phyloP scores from a whole-genome alignment of 108 stramenopile genomes.

The Chaetoceros tenuissimus region DNA sequence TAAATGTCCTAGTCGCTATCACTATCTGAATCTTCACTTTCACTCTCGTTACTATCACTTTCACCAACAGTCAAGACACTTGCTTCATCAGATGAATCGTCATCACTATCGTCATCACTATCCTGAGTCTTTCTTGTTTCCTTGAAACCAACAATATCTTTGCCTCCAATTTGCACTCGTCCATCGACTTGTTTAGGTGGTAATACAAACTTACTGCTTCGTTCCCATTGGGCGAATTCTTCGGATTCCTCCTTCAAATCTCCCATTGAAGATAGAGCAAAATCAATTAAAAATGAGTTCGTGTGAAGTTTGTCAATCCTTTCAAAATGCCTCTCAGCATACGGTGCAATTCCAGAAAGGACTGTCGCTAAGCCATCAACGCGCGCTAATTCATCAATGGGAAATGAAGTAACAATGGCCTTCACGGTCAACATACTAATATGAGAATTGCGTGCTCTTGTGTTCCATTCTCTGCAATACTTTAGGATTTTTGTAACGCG shows the following conservation, averaged over 20 bases:
- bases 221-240: conserved; percentile 46
- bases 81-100: conserved; percentile 26
- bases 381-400: conserved; percentile 47
- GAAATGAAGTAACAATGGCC: conserved; percentile 60
- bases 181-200: conserved; percentile 69
- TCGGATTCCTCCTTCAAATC: conserved; percentile 32
- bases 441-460: conserved; percentile 68
- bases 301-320: conserved; percentile 66
- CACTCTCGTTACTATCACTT: conserved; percentile 36
- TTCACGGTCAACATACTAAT: conserved; percentile 64
- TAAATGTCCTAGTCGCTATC: no score
- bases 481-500: conserved; percentile 57
- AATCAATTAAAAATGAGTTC: conserved; percentile 70
- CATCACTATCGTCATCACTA: conserved; percentile 25
- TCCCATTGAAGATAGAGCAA: conserved; percentile 60
- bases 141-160: conserved; percentile 28
- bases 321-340: conserved; percentile 85
- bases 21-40: conserved; percentile 3
- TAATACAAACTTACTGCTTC: conserved; percentile 48
- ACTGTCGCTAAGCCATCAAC: conserved; percentile 63
- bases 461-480: conserved; percentile 90
- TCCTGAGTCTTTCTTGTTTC: conserved; percentile 11
- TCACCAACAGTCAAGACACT: conserved; percentile 75
- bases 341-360: conserved; percentile 68
- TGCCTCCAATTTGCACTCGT: conserved; percentile 69